These are phyloP conservation scores for Acanthamoeba lugdunensis DNA, from an alignment of 208 protist genomes.

Conservation along the genomic window DNA sequence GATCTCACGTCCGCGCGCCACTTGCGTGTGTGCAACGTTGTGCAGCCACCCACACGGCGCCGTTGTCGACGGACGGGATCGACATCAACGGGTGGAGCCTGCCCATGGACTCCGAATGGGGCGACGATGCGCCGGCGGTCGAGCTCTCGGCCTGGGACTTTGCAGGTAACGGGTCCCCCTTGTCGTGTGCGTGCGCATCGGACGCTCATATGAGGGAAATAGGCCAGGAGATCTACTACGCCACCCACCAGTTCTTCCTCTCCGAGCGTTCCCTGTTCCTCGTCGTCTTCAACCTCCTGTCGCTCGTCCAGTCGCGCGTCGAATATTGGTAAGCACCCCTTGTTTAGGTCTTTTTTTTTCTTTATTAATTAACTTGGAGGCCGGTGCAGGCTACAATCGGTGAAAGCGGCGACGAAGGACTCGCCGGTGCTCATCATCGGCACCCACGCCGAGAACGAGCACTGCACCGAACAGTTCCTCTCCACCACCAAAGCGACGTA, in stretches of 20 bases:
- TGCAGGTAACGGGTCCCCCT: background rate
- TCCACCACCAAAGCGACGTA: too few species aligned
- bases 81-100: constrained; percentile 39
- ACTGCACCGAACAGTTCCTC: background rate
- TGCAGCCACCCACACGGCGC: background rate
- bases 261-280: constrained; percentile 49
- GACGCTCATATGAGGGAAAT: too few species aligned
- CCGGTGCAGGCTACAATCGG: too few species aligned
- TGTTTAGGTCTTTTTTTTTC: too few species aligned
- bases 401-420: background rate
- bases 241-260: constrained; percentile 66
- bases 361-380: too few species aligned
- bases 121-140: background rate
- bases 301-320: constrained; percentile 38
- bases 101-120: background rate
- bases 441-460: constrained; percentile 52
- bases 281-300: constrained; percentile 33
- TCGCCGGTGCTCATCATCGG: constrained; percentile 38
- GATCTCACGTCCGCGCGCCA: too few species aligned
- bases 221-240: constrained; percentile 71
- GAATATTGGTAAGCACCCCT: constrained; percentile 20
- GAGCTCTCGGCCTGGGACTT: constrained; percentile 61
- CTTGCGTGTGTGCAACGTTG: background rate
- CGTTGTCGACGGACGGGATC: constrained; percentile 62
- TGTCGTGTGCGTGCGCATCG: too few species aligned